Base-by-base conservation (phyloP, 179 eudicot species). In the Corrigiola litoralis region DNA sequence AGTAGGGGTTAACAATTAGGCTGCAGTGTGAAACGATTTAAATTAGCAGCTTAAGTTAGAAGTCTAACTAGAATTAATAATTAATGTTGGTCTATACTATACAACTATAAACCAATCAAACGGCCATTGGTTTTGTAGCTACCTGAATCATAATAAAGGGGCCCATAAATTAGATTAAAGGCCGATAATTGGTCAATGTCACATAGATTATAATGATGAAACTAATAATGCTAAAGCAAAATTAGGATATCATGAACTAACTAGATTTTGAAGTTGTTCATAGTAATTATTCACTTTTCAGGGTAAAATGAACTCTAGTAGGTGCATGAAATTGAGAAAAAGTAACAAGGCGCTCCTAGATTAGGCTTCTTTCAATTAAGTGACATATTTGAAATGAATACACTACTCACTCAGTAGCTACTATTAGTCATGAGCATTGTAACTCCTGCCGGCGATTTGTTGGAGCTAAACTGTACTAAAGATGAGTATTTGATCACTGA, bases 81-180 rank as follows among this genome's bases (percentile, higher is more conserved):
- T 24, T 17, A 17, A 18, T 21, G 13, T 17, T 41, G 24, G 28
- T 28, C 13, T 14, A 17, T 1, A 17, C n/a, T 31, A 8, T 27
- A 48, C 53, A 56, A 55, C 60, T 32, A 44, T 5, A 64, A 70
- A 60, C 58, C 72, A 37, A 51, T 29, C 41, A 60, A 65, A 46
- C 63, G 28, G 47, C 54, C 72, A 63, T 59, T 65, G 58, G 75
- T 75, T 75, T 75, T 70, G 47, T 54, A 66, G 75, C 79, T 70
- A 70, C 79, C 79, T 70, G 79, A 70, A 75, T 70, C 48, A 33
- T 4, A n/a, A n/a, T n/a, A 41, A 31, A 7, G 41, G 71, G 79
- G 6, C 50, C 69, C 65, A 42, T 51, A 48, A 11, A 1, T n/a
- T 58, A 34, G 38, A 29, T 8, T n/a, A 37, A 13, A 20, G 32